Conservation (phyloP, 2,329 filamentous ascomycete species). For the Arachnomyces sp. region DNA sequence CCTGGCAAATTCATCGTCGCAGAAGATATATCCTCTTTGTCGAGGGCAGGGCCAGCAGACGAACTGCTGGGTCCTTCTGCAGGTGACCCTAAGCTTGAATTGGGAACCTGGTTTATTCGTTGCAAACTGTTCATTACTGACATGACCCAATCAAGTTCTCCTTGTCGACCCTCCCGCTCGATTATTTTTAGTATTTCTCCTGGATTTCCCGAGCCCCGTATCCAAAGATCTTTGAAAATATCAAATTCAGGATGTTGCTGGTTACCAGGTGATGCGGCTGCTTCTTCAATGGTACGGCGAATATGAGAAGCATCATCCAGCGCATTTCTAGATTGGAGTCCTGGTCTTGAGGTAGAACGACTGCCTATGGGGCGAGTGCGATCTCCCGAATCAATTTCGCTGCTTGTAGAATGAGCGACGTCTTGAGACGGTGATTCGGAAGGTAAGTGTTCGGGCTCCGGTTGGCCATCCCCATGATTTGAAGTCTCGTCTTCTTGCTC, state of each 20-base stretch:
- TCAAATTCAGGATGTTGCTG: conserved; percentile 27
- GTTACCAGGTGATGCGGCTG: conserved; percentile 3
- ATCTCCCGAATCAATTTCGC: conserved; percentile 6
- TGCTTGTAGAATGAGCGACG: conserved; percentile 10
- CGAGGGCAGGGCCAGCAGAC: no score
- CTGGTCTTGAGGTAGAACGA: conserved; percentile 26
- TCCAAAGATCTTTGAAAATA: conserved; percentile 50
- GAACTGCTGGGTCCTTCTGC: conserved; percentile 4
- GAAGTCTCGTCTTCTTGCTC: conserved; percentile 9
- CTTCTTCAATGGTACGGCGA: conserved; percentile 41
- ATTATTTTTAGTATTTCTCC: conserved; percentile 55
- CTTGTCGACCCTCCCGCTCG: conserved; percentile 51
- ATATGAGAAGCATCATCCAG: conserved; percentile 43
- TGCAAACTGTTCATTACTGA: conserved; percentile 41
- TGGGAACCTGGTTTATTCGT: conserved; percentile 6
- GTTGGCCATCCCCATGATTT: background rate
- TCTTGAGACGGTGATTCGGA: conserved; percentile 12
- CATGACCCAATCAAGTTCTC: conserved; percentile 54
- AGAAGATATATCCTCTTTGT: no score
- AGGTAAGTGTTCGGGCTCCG: conserved; percentile 3
- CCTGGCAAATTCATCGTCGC: no score
- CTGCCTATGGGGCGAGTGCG: background rate
- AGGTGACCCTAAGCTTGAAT: background rate
- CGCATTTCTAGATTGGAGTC: conserved; percentile 40
- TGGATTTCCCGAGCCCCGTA: conserved; percentile 53